phyloP scores from a whole-genome alignment of 352 stramenopile genomes.

The Phytophthora pseudosyringae region DNA sequence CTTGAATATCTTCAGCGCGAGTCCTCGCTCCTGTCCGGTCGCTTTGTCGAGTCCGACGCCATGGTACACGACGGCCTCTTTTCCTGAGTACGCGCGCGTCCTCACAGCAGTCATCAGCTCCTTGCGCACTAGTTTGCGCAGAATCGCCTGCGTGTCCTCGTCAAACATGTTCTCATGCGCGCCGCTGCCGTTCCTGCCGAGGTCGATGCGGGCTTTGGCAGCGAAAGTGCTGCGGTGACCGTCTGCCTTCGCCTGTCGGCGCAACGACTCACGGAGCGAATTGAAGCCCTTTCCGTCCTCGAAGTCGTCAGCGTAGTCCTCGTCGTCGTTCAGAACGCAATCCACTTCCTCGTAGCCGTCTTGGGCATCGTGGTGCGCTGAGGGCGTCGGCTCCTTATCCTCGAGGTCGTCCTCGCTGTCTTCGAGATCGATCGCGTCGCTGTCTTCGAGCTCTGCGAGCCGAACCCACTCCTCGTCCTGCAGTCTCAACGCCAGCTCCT shows the following conservation, averaged over 20 bases:
- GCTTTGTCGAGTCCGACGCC: constrained; percentile 38
- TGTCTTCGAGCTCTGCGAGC: constrained; percentile 15
- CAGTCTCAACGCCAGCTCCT: constrained; percentile 57
- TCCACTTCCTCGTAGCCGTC: constrained; percentile 27
- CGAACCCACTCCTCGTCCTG: constrained; percentile 32
- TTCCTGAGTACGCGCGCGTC: constrained; percentile 52
- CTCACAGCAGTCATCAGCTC: constrained; percentile 47
- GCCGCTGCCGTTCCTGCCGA: constrained; percentile 40
- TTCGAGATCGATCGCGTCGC: constrained; percentile 2
- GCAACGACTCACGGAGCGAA: constrained; percentile 42
- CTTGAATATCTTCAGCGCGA: constrained; percentile 82
- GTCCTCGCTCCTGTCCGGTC: constrained; percentile 27
- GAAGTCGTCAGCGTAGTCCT: constrained; percentile 20
- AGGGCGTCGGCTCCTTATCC: constrained; percentile 15
- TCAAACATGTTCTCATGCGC: constrained; percentile 61
- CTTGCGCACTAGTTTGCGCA: constrained; percentile 58
- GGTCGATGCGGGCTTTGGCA: constrained; percentile 18
- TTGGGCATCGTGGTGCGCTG: not conserved
- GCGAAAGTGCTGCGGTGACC: constrained; percentile 21
- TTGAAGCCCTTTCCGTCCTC: constrained; percentile 29
- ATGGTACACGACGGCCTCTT: constrained; percentile 60
- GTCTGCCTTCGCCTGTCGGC: constrained; percentile 39
- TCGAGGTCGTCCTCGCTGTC: constrained; percentile 21
- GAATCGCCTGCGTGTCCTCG: constrained; percentile 47
- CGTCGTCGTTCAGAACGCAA: constrained; percentile 28